Percentiles rank a stretch among this genome's conserved stretches.
Conservation (phyloP, 106 monocot species). For the Acorus calamus region DNA sequence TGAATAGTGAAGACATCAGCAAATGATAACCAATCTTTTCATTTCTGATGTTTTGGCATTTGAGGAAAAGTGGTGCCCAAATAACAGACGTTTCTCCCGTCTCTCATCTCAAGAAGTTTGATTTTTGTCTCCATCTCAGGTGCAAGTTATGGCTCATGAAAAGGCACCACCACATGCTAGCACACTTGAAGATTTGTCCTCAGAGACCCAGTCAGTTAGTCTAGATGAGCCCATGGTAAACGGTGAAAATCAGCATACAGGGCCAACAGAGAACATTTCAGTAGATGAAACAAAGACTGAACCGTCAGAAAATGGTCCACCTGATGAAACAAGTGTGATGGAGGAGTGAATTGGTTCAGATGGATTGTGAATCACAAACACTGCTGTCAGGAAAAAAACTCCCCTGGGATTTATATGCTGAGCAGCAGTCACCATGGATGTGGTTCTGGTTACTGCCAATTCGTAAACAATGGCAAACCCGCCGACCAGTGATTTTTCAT, state of each 20-base stretch:
- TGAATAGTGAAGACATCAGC: too few relatives aligned
- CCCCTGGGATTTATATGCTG: too few relatives aligned
- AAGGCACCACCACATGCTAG: constrained; percentile 10
- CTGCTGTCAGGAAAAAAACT: too few relatives aligned
- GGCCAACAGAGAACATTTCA: neutral
- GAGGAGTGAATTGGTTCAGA: too few relatives aligned
- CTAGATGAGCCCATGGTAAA: constrained; percentile 18
- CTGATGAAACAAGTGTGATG: too few relatives aligned
- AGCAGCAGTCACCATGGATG: too few relatives aligned
- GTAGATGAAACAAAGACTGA: constrained; percentile 4
- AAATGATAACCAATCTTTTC: neutral
- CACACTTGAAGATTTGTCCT: constrained; percentile 7
- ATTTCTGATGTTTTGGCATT: neutral
- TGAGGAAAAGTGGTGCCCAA: neutral
- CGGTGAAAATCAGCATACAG: constrained; percentile 8
- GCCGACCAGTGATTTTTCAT: too few relatives aligned
- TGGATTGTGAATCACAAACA: too few relatives aligned
- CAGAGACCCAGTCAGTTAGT: constrained; percentile 14
- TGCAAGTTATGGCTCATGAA: constrained; percentile 37
- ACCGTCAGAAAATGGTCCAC: neutral
- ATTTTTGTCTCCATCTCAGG: constrained; percentile 16
- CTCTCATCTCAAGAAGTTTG: neutral
- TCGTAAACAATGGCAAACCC: too few relatives aligned
- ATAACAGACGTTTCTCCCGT: too few relatives aligned
- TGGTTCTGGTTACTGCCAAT: too few relatives aligned